Base-by-base conservation (phyloP, 768 basidiomycete genomes). In the Lentinus brumalis region DNA sequence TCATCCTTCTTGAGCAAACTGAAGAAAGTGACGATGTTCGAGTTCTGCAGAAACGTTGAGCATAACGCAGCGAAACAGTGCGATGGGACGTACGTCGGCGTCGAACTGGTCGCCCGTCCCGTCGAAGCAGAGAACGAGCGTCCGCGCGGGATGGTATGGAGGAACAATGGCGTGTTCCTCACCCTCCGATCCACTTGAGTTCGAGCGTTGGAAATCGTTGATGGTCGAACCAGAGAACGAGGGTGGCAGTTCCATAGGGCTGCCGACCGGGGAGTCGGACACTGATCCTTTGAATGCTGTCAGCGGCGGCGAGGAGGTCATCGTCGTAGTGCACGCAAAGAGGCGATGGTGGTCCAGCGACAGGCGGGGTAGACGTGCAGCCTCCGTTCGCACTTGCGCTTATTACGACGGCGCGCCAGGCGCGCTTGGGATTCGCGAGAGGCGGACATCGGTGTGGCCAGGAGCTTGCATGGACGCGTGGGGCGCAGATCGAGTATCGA, bases 101-200 rank as follows among this genome's bases (percentile, higher is more conserved):
- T 87, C 85, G 65, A 90, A 91, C 66, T 87, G 84, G 70, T 88
- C 85, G 3, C 86, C 85, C 61, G 73, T 71, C 15, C 72, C 86
- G 66, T 91, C 90, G 63, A 91, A 91, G 69, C 89, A 91, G 2
- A 91, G 78, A 1, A 91, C 80, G 2, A 89, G 65, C 0, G 86
- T 87, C n/a, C 88, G 77, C 0, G 64, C 64, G 9, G 60, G 65
- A 5, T 63, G 57, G 11, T 50, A 53, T 0, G 72, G 66, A 3
- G 72, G 71, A 41, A 73, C 58, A 31, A 70, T 55, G n/a, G 59
- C 50, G 2, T n/a, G 1, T n/a, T 69, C 60, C 32, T 44, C 62
- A 1, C 29, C 42, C 39, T 56, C 35, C 6, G 35, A 35, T 35
- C 35, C 57, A 29, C 52, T 46, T 1, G 57, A 54, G 5, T 6